Evolutionary conservation across 257 asterid species (phyloP).

Genomic region (Przewalskia tangutica): DNA sequence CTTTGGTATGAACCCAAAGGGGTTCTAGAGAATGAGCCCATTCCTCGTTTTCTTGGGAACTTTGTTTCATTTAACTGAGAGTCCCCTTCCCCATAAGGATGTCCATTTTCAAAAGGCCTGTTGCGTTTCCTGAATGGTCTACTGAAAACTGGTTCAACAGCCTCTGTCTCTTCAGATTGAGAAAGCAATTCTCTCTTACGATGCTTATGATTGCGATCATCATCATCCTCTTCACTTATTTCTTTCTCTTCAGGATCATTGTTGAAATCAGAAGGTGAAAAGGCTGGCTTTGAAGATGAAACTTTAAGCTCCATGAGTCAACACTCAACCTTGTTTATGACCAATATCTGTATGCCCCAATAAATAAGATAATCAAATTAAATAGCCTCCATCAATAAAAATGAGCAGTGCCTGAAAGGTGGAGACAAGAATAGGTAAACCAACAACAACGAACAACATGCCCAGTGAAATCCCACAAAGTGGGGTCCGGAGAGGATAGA

Average conservation of each 20-base stretch:
- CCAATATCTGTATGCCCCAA: conserved; percentile 4
- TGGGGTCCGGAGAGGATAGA: too few species aligned
- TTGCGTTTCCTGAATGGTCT: conserved; percentile 64
- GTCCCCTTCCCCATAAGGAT: conserved; percentile 48
- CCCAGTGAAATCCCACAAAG: too few species aligned
- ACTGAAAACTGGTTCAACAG: conserved; percentile 42
- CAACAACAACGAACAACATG: too few species aligned
- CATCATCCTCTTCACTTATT: conserved; percentile 92
- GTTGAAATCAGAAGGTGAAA: conserved; percentile 50
- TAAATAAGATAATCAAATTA: conserved; percentile 4
- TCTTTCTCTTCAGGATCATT: conserved; percentile 79
- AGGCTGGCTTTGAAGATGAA: conserved; percentile 51
- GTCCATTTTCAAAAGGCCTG: conserved; percentile 67
- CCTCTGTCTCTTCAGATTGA: conserved; percentile 60
- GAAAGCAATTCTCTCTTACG: conserved; percentile 66
- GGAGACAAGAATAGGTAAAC: not conserved
- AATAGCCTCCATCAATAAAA: not conserved
- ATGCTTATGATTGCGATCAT: conserved; percentile 97
- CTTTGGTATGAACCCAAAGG: conserved; percentile 51
- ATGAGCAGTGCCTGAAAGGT: conserved; percentile 9
- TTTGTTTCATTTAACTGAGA: conserved; percentile 46
- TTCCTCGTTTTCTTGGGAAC: conserved; percentile 54
- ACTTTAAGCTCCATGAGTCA: conserved; percentile 58
- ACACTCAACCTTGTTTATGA: not conserved
- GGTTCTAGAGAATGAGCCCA: conserved; percentile 41